phyloP scores from a whole-genome alignment of 2,329 filamentous ascomycete genomes.

The Gaeumannomyces tritici region DNA sequence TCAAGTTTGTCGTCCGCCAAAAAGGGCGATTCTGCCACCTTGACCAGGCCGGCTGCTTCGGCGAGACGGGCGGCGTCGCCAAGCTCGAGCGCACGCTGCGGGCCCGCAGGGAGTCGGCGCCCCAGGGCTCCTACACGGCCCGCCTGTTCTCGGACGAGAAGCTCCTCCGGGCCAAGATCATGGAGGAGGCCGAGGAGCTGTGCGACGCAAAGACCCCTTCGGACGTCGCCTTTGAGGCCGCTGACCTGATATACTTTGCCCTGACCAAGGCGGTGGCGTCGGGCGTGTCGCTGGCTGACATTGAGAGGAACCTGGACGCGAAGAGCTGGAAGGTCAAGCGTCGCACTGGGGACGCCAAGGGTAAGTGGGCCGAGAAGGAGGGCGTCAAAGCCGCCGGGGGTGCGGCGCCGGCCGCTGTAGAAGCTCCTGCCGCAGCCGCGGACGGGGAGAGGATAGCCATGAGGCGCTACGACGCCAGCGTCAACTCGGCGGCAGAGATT shows the following conservation, averaged over 20 bases:
- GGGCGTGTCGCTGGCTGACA: conserved; percentile 77
- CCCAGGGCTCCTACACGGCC: conserved; percentile 86
- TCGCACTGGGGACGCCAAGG: conserved; percentile 88
- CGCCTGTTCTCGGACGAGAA: conserved; percentile 87
- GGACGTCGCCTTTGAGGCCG: conserved; percentile 87
- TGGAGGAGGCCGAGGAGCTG: conserved; percentile 92
- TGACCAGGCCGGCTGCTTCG: conserved; percentile 85
- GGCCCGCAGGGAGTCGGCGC: conserved; percentile 72
- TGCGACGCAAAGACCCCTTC: conserved; percentile 75
- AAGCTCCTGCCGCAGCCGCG: conserved; percentile 26
- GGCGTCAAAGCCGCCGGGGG: conserved; percentile 43
- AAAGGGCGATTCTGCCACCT: conserved; percentile 91
- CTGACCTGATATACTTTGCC: conserved; percentile 93
- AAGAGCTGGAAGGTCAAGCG: conserved; percentile 95
- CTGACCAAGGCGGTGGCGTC: conserved; percentile 79
- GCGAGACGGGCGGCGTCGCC: conserved; percentile 71
- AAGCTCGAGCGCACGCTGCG: conserved; percentile 80
- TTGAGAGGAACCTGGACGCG: conserved; percentile 84
- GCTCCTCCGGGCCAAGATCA: conserved; percentile 86
- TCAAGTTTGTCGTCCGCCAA: conserved; percentile 84
- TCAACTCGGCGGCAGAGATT: conserved; percentile 55
- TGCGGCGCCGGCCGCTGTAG: conserved; percentile 18
- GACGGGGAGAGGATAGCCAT: conserved; percentile 61
- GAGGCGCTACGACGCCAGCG: conserved; percentile 64
- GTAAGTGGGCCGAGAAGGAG: conserved; percentile 79